phyloP scores from a whole-genome alignment of 116 monocot species.

The Cymodocea nodosa region DNA sequence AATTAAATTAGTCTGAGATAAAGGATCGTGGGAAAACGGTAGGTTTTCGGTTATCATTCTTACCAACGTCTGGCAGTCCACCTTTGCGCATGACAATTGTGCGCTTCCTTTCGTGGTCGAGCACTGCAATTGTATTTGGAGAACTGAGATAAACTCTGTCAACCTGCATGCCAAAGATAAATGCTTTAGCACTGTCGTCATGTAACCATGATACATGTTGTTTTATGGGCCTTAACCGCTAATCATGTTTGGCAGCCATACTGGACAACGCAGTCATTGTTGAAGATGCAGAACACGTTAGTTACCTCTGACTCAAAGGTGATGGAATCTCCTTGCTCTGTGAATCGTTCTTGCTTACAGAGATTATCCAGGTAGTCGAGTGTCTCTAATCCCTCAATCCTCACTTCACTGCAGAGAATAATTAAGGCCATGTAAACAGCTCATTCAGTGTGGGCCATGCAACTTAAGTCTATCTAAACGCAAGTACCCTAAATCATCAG shows the following conservation, averaged over 20 bases:
- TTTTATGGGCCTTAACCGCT: too few species aligned
- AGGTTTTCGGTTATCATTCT: not conserved
- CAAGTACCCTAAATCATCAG: too few species aligned
- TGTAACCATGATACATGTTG: not conserved
- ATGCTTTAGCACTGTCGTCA: not conserved
- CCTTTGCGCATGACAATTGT: conserved; percentile 77
- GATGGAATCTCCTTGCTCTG: conserved; percentile 89
- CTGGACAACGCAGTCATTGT: too few species aligned
- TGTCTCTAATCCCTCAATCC: conserved; percentile 90
- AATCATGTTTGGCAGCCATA: too few species aligned
- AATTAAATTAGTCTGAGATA: not conserved
- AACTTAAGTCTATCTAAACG: too few species aligned
- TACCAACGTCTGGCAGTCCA: conserved; percentile 88
- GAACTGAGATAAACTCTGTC: conserved; percentile 78
- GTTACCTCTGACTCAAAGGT: conserved; percentile 90
- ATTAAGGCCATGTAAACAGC: not conserved
- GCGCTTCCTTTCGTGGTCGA: conserved; percentile 83
- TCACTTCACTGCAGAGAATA: conserved; percentile 54
- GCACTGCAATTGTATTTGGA: conserved; percentile 63
- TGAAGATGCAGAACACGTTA: conserved; percentile 11
- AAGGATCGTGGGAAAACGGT: not conserved
- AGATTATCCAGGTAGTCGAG: conserved; percentile 87
- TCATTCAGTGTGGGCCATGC: not conserved
- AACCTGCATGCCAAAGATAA: conserved; percentile 28
- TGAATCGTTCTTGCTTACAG: conserved; percentile 49